phyloP scores from a whole-genome alignment of 768 basidiomycete genomes.

The Tremella yokohamensis region DNA sequence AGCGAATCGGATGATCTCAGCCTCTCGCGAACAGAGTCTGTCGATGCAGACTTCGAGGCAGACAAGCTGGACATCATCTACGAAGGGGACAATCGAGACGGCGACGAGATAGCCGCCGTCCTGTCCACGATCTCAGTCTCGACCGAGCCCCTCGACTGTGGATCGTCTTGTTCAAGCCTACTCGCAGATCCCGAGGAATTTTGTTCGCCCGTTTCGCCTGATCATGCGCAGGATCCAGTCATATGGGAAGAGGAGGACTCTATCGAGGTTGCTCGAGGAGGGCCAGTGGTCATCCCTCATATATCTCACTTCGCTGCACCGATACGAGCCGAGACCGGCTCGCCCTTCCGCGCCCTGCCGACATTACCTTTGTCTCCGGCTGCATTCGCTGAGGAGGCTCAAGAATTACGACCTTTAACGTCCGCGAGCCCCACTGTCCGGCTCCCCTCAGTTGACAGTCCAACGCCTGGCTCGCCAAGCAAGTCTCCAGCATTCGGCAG shows the following conservation, averaged over 20 bases:
- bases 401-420: background rate
- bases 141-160: too few species aligned
- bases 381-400: too few species aligned
- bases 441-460: background rate
- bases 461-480: background rate
- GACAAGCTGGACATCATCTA: too few species aligned
- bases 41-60: too few species aligned
- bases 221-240: too few species aligned
- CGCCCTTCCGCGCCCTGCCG: conserved; percentile 26
- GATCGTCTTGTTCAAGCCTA: too few species aligned
- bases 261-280: conserved; percentile 31
- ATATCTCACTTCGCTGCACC: conserved; percentile 15
- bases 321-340: conserved; percentile 28
- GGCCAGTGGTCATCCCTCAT: conserved; percentile 38
- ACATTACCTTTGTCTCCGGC: background rate
- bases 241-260: conserved; percentile 21
- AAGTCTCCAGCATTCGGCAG: too few species aligned
- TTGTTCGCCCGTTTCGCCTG: too few species aligned
- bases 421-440: background rate
- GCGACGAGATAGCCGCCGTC: too few species aligned
- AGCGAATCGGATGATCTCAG: conserved; percentile 1
- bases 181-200: too few species aligned
- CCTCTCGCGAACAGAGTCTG: background rate
- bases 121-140: too few species aligned
- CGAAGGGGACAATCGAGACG: too few species aligned